Evolutionary conservation across 306 rosid species (phyloP), one percentile per base, ranked within the genome.

Genomic region (Vigna unguiculata): DNA sequence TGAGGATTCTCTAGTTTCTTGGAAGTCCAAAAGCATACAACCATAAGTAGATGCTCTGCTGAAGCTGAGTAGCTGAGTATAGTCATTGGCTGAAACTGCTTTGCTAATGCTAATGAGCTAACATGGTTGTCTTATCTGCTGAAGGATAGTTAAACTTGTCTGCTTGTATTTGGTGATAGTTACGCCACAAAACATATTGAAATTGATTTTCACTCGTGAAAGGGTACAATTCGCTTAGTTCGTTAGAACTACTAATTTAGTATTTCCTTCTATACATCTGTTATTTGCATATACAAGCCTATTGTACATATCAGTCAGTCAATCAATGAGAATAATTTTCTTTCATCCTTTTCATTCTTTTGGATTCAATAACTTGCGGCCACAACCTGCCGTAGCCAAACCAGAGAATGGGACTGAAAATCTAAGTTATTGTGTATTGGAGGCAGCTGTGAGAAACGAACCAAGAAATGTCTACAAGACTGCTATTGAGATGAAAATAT

Each of bases 401-500:
- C 9, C 21, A 40, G 71, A 20, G 40, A 41, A 41, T 10, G 17
- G 52, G 12, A 65, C 11, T 11, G 48, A 40, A 65, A 65, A 65
- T 65, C 34, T 9, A 19, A 65, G 49, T 36, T 38, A 34, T 15
- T n/a, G n/a, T 5, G 47, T 63, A 19, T 38, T 38, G 24, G 46
- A 62, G 47, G 15, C 4, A 17, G 28, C 9, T 19, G 30, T 38
- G 24, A 63, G 45, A 61, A 61, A 32, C 3, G 36, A 32, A 1
- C 45, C 67, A 32, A 30, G 45, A 16, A 61, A 14, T 22, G 63
- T 51, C 24, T 20, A 10, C 60, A 48, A 15, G 54, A 17, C 6
- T 17, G n/a, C 32, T 49, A 47, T 24, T 68, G 55, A 45, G 67
- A n/a, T 69, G 57, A 32, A 77, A 71, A 41, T 13, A 41, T 53